phyloP scores from a whole-genome alignment of 768 basidiomycete genomes.

The Tulasnella sp. region DNA sequence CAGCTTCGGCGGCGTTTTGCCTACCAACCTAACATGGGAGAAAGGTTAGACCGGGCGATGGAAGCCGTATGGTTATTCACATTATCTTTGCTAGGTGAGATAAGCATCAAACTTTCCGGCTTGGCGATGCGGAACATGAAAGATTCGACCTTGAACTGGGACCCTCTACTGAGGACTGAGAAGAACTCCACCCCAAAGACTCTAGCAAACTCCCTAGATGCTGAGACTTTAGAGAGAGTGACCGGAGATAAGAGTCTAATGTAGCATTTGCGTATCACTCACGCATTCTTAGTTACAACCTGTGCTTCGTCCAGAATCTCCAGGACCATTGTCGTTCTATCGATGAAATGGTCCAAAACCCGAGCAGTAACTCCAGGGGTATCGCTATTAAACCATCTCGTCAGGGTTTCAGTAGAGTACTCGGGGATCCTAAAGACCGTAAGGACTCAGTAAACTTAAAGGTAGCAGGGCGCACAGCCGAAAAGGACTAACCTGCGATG shows the following conservation, averaged over 20 bases:
- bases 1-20: slow-evolving; percentile 91
- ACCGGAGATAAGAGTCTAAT: background rate
- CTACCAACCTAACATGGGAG: slow-evolving; percentile 63
- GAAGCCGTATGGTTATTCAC: slow-evolving; percentile 36
- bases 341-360: slow-evolving; percentile 52
- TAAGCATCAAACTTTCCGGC: slow-evolving; percentile 81
- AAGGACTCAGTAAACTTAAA: slow-evolving; percentile 1
- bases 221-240: background rate
- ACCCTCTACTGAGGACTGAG: slow-evolving; percentile 88
- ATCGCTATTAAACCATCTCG: slow-evolving; percentile 54
- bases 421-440: slow-evolving; percentile 52
- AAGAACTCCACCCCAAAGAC: slow-evolving; percentile 97
- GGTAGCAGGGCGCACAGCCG: background rate
- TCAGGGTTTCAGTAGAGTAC: slow-evolving; percentile 52
- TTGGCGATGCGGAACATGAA: slow-evolving; percentile 98
- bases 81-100: slow-evolving; percentile 81
- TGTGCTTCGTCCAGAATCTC: slow-evolving; percentile 76
- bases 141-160: slow-evolving; percentile 97
- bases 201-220: slow-evolving; percentile 83
- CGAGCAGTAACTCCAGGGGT: slow-evolving; percentile 44
- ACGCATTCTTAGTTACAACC: slow-evolving; percentile 85
- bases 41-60: background rate
- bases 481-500: slow-evolving; percentile 47
- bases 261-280: slow-evolving; percentile 24
- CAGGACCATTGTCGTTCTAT: slow-evolving; percentile 56